Base-by-base conservation (phyloP, 768 basidiomycete species). In the Pleurotus eryngii region DNA sequence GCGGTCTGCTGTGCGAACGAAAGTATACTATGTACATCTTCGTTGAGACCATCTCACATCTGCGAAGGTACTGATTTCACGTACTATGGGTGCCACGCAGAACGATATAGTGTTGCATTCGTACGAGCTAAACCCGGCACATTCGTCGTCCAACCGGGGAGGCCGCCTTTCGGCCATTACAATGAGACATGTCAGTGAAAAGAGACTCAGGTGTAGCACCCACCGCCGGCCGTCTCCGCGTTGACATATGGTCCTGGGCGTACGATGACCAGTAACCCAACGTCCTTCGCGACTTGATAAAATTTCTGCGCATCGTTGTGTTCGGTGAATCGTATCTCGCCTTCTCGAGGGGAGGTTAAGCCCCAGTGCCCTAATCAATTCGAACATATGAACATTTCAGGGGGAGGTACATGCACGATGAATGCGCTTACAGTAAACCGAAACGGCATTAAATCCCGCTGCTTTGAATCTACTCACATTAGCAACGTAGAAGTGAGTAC, bases 211-310 rank as follows among this genome's bases (percentile, higher is more conserved):
- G 24, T 14, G n/a, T 47, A 38, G 12, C 38, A 15, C 49, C 76
- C 75, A 60, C 86, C 86, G 5, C 81, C 86, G 26, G 84, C 84
- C 5, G 82, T 84, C 62, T 87, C 86, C 3, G 84, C 85, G 51
- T 87, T 87, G 65, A 86, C 82, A 63, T 85, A 75, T 1, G 73
- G 73, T 4, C 86, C 87, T 4, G 87, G 88, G 24, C 87, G 78
- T n/a, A 87, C 78, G 30, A 87, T 75, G 39, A 88, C 76, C 68
- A 82, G 81, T 2, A 89, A 68, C 1, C 87, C 87, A 2, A 81
- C 81, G 18, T 76, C 76, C 56, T 79, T 79, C 4, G 86, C 86
- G n/a, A 79, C 79, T 57, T 85, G 78, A 56, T 76, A 83, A 46
- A 89, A 79, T 5, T 80, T 77, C 35, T 77, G 67, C n/a, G 88